Evolutionary conservation across 129 eudicot genomes (phyloP).

Genomic region (Artemisia tridentata): DNA sequence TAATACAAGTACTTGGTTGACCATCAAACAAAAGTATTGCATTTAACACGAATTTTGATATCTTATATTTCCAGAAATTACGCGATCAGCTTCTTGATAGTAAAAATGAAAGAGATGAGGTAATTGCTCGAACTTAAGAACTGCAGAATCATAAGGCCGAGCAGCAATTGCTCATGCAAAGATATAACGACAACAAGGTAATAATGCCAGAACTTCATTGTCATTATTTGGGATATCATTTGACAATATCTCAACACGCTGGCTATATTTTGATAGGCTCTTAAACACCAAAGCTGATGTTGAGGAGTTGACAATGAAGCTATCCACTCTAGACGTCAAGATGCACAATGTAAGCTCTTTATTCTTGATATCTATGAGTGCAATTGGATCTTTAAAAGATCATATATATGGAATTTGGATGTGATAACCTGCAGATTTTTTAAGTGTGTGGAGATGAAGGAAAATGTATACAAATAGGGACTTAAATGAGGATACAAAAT

Average conservation of each 20-base stretch:
- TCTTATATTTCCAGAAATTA: conserved; percentile 16
- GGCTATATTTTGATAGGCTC: conserved; percentile 29
- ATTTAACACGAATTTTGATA: conserved; percentile 4
- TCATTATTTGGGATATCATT: background rate
- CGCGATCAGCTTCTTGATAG: conserved; percentile 27
- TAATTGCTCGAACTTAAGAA: conserved; percentile 20
- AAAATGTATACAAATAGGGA: too few species aligned
- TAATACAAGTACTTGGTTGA: background rate
- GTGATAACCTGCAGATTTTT: too few species aligned
- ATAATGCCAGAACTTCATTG: background rate
- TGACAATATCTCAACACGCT: background rate
- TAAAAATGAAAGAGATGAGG: conserved; percentile 29
- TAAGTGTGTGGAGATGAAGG: too few species aligned
- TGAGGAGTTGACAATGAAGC: conserved; percentile 41
- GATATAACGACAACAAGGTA: conserved; percentile 27
- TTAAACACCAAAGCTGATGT: conserved; percentile 39
- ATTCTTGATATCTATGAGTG: too few species aligned
- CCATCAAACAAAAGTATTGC: background rate
- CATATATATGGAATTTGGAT: too few species aligned
- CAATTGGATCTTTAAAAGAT: too few species aligned
- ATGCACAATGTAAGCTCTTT: too few species aligned
- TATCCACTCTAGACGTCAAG: conserved; percentile 45
- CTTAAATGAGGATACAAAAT: too few species aligned
- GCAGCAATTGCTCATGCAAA: conserved; percentile 18
- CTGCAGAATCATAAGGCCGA: conserved; percentile 28